Evolutionary conservation across 257 asterid genomes (phyloP).

Genomic region (Solanum piurae): DNA sequence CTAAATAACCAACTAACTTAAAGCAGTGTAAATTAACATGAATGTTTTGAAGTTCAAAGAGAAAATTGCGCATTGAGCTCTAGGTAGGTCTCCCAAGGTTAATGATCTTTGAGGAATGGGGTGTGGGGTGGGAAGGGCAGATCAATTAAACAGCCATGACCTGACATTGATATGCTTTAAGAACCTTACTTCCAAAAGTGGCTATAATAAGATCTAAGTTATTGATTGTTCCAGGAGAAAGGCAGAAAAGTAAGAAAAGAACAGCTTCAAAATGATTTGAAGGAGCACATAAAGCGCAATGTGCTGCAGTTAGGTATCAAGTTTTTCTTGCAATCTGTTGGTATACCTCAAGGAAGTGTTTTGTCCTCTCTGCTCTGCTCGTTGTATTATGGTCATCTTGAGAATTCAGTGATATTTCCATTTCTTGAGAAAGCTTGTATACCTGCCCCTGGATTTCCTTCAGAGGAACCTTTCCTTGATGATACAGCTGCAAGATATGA

Average conservation of each 20-base stretch:
- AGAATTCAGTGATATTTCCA: constrained; percentile 51
- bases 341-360: constrained; percentile 92
- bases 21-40: neutral
- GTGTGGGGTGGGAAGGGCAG: neutral
- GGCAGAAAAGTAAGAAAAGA: constrained; percentile 37
- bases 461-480: constrained; percentile 6
- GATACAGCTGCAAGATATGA: constrained; percentile 16
- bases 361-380: constrained; percentile 82
- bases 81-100: neutral
- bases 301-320: constrained; percentile 39
- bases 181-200: neutral
- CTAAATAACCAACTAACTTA: neutral
- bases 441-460: neutral
- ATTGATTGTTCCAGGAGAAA: constrained; percentile 31
- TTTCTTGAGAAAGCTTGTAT: constrained; percentile 42
- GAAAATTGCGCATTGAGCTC: neutral
- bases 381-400: constrained; percentile 76
- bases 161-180: neutral
- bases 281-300: constrained; percentile 62
- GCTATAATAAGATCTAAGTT: neutral
- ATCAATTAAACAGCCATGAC: neutral
- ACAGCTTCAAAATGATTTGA: constrained; percentile 28
- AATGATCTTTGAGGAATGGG: neutral
- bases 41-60: neutral
- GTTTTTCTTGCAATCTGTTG: constrained; percentile 62